phyloP scores from a whole-genome alignment of 768 basidiomycete genomes.

The Rhizopogon vulgaris region DNA sequence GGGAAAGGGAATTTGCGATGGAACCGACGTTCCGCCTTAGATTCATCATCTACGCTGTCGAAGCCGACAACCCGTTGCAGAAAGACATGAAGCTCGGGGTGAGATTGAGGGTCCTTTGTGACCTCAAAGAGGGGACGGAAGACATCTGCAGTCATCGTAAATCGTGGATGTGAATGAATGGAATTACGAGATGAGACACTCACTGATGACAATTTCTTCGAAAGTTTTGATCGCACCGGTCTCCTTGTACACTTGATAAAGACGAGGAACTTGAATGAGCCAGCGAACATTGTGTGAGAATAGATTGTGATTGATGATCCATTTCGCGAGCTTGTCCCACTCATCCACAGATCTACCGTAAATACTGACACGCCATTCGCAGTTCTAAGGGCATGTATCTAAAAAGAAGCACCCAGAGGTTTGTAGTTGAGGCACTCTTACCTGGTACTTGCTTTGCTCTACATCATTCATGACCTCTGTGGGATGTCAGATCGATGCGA shows the following conservation, averaged over 20 bases:
- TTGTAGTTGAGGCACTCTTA: constrained; percentile 22
- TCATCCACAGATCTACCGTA: constrained; percentile 80
- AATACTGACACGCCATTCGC: constrained; percentile 96
- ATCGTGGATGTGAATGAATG: background rate
- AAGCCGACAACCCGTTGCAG: constrained; percentile 94
- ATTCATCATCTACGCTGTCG: constrained; percentile 98
- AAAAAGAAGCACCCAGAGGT: background rate
- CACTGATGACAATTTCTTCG: constrained; percentile 86
- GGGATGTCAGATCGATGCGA: background rate
- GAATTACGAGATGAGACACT: constrained; percentile 23
- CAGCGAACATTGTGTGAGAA: constrained; percentile 97
- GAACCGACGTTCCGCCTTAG: constrained; percentile 84
- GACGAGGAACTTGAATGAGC: constrained; percentile 91
- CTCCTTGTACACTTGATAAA: constrained; percentile 94
- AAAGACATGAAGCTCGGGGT: constrained; percentile 94
- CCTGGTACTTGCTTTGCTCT: constrained; percentile 98
- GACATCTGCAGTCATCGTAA: constrained; percentile 51
- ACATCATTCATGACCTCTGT: constrained; percentile 96
- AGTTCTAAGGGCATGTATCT: constrained; percentile 48
- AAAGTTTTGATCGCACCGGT: constrained; percentile 80
- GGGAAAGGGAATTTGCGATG: constrained; percentile 95
- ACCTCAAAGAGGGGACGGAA: constrained; percentile 95
- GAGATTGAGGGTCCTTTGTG: constrained; percentile 80
- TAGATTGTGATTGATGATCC: constrained; percentile 91
- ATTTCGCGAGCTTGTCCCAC: constrained; percentile 98